A percentile compares a stretch with the other conserved stretches of the same genome.
Evolutionary conservation across 2,329 filamentous ascomycete species (phyloP).

Genomic region (Talaromyces sp.): DNA sequence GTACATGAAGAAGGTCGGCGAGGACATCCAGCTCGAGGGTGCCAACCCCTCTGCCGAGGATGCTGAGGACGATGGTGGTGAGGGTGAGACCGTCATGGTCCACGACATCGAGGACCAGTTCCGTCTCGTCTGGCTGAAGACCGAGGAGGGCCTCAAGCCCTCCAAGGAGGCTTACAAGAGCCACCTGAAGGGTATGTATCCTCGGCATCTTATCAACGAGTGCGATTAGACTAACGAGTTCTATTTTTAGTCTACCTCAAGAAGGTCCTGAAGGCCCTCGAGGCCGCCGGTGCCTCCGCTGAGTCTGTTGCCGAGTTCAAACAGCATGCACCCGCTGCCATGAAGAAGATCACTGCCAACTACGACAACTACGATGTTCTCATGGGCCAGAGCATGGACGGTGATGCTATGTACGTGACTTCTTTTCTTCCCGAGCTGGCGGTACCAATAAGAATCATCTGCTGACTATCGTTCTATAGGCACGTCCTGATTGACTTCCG

Average conservation of each 20-base stretch:
- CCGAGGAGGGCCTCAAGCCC: slow-evolving; percentile 46
- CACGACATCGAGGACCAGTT: slow-evolving; percentile 94
- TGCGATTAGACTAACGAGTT: neutral
- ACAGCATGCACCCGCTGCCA: slow-evolving; percentile 70
- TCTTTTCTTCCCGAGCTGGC: neutral
- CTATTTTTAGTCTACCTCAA: slow-evolving; percentile 78
- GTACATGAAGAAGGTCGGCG: slow-evolving; percentile 72
- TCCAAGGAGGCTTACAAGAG: slow-evolving; percentile 82
- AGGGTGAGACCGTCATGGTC: slow-evolving; percentile 69
- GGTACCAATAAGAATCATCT: neutral
- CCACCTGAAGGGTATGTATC: slow-evolving; percentile 77
- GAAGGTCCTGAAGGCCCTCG: slow-evolving; percentile 72
- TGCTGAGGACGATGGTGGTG: slow-evolving; percentile 70
- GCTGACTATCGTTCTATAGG: slow-evolving; percentile 50
- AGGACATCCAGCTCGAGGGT: slow-evolving; percentile 68
- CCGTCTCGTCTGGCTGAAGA: slow-evolving; percentile 69
- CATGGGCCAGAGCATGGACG: slow-evolving; percentile 89
- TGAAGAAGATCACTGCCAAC: slow-evolving; percentile 83
- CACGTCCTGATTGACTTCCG: slow-evolving; percentile 95
- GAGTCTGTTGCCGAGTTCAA: slow-evolving; percentile 76
- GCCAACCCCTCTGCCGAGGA: slow-evolving; percentile 96
- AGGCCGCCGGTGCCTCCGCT: slow-evolving; percentile 61
- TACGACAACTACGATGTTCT: slow-evolving; percentile 98
- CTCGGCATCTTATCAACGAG: neutral
- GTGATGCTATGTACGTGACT: slow-evolving; percentile 83